Evolutionary conservation across 768 basidiomycete genomes (phyloP).

Genomic region (Trametes elegans): DNA sequence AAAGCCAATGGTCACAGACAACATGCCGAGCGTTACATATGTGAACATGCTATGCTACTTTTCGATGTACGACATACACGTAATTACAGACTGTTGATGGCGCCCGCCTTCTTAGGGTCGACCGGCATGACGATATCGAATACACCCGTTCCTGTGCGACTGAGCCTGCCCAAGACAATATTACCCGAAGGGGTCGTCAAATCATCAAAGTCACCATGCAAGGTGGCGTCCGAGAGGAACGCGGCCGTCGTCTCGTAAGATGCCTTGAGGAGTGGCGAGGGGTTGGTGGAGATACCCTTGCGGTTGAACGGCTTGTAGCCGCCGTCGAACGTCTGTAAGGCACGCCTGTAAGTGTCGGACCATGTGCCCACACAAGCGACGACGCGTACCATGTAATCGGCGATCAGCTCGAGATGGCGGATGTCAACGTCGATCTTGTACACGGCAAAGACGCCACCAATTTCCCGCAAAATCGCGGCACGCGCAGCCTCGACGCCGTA

Average conservation of each 20-base stretch:
- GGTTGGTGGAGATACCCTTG: constrained; percentile 87
- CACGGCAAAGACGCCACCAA: constrained; percentile 87
- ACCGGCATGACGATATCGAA: constrained; percentile 81
- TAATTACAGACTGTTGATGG: constrained; percentile 1
- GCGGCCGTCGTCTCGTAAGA: constrained; percentile 95
- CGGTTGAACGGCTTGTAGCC: constrained; percentile 99
- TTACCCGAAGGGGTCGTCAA: constrained; percentile 86
- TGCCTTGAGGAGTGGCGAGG: constrained; percentile 95
- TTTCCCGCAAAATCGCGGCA: constrained; percentile 85
- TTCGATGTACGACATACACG: constrained; percentile 1
- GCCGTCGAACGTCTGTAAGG: constrained; percentile 87
- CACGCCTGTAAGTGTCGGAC: background rate
- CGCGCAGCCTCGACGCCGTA: constrained; percentile 99
- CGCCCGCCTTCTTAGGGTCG: constrained; percentile 5
- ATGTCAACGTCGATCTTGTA: constrained; percentile 96
- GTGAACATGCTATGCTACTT: constrained; percentile 13
- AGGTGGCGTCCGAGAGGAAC: constrained; percentile 88
- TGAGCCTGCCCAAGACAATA: constrained; percentile 88
- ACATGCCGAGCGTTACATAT: background rate
- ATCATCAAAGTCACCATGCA: constrained; percentile 95
- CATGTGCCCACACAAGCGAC: background rate
- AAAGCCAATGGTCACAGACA: background rate
- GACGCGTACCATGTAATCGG: constrained; percentile 92
- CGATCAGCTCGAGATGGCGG: constrained; percentile 93
- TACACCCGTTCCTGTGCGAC: constrained; percentile 88